Evolutionary conservation across 768 basidiomycete genomes (phyloP).

Genomic region (Mycena chlorophos): DNA sequence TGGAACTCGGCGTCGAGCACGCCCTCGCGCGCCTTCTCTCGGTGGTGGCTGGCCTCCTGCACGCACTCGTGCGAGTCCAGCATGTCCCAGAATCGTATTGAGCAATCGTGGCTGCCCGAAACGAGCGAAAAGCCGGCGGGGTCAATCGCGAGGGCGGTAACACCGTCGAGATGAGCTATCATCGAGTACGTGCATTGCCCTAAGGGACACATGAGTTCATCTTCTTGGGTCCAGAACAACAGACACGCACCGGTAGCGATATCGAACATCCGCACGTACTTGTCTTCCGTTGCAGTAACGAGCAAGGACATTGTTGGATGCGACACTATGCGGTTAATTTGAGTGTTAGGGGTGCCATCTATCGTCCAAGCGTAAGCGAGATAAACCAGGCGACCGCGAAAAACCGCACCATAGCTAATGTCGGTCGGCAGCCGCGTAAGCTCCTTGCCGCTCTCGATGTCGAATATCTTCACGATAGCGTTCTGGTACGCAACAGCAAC

Average conservation of each 20-base stretch:
- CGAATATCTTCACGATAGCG: conserved; percentile 86
- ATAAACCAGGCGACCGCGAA: conserved; percentile 8
- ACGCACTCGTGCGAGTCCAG: conserved; percentile 76
- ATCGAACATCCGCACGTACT: conserved; percentile 88
- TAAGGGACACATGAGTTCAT: conserved; percentile 29
- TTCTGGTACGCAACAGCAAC: conserved; percentile 91
- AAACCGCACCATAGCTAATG: conserved; percentile 52
- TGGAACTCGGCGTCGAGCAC: conserved; percentile 88
- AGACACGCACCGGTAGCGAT: conserved; percentile 65
- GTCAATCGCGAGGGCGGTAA: conserved; percentile 89
- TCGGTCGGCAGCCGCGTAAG: conserved; percentile 60
- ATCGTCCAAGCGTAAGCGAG: conserved; percentile 10
- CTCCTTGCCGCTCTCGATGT: conserved; percentile 87
- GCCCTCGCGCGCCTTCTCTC: conserved; percentile 88
- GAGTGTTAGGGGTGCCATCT: conserved; percentile 77
- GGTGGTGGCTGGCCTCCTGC: conserved; percentile 88
- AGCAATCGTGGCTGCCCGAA: conserved; percentile 92
- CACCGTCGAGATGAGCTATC: conserved; percentile 86
- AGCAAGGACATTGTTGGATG: conserved; percentile 90
- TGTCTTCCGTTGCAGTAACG: conserved; percentile 92
- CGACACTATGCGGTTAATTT: conserved; percentile 84
- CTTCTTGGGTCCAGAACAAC: not conserved
- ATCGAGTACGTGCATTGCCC: conserved; percentile 89
- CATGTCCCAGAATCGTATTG: conserved; percentile 92
- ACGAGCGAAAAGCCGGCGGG: conserved; percentile 84